Evolutionary conservation across 176 grass and related monocot genomes (phyloP).

Genomic region (Paspalum vaginatum): DNA sequence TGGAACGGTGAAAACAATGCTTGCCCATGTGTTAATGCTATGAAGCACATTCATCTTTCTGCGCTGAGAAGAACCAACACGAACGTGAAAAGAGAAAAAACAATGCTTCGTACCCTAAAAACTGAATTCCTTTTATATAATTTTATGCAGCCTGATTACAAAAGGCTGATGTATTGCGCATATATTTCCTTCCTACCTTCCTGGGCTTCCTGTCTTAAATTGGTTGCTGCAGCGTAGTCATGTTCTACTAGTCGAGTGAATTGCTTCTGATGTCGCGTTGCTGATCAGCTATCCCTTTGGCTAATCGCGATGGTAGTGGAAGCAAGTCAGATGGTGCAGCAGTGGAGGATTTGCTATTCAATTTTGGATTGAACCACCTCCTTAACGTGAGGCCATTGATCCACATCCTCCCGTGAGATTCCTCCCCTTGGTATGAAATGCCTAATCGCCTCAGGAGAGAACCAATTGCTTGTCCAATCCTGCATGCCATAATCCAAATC

Average conservation of each 20-base stretch:
- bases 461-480: conserved; percentile 81
- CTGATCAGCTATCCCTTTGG: conserved; percentile 77
- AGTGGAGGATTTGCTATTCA: conserved; percentile 45
- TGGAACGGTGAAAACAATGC: no score
- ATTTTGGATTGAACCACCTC: conserved; percentile 91
- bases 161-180: not conserved
- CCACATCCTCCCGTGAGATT: conserved; percentile 81
- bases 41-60: no score
- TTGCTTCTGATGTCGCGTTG: conserved; percentile 75
- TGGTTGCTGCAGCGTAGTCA: not conserved
- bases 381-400: conserved; percentile 81
- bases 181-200: not conserved
- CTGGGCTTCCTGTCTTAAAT: not conserved
- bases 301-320: conserved; percentile 58
- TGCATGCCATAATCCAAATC: conserved; percentile 43
- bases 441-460: conserved; percentile 89
- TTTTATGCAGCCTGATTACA: not conserved
- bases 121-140: no score
- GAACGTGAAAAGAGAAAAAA: no score
- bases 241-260: conserved; percentile 53
- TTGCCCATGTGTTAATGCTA: no score
- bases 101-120: no score
- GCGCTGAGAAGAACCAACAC: no score
- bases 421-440: conserved; percentile 82
- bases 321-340: conserved; percentile 57